Conservation (phyloP, 768 basidiomycete genomes). For the Boletus pseudopeckii region DNA sequence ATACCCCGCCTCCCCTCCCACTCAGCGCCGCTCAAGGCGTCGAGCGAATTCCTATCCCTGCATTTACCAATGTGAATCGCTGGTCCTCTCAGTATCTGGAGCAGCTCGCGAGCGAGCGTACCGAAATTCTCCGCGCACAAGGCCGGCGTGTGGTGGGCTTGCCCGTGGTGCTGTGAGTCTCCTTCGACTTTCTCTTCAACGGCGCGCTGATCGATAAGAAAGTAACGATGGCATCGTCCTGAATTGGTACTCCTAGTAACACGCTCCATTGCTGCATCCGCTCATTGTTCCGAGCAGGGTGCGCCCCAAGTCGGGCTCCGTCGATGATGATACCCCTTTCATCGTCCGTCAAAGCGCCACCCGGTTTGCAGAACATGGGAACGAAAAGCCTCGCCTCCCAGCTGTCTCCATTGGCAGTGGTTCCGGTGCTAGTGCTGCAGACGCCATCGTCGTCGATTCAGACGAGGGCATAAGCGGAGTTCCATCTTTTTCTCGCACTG, state of each 20-base stretch:
- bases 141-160: conserved; percentile 23
- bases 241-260: conserved; percentile 24
- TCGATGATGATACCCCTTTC: neutral
- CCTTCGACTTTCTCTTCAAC: neutral
- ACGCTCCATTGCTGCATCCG: neutral
- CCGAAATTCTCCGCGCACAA: conserved; percentile 16
- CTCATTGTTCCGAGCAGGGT: conserved; percentile 20
- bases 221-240: conserved; percentile 30
- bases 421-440: conserved; percentile 10
- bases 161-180: conserved; percentile 27
- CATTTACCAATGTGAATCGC: conserved; percentile 7
- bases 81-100: conserved; percentile 12
- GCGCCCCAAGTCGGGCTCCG: conserved; percentile 2
- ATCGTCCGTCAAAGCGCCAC: neutral
- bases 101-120: conserved; percentile 17
- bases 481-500: neutral
- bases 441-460: conserved; percentile 23
- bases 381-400: neutral
- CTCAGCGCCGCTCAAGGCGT: conserved; percentile 24
- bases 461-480: conserved; percentile 11
- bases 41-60: conserved; percentile 24
- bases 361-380: neutral
- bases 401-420: neutral
- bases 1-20: conserved; percentile 16
- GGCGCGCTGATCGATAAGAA: conserved; percentile 5